Percentiles rank a stretch among this genome's conserved stretches.
These are phyloP conservation scores for Fistulinella cinereoalba DNA, from an alignment of 1,284 basidiomycete species.

Conservation along the genomic window DNA sequence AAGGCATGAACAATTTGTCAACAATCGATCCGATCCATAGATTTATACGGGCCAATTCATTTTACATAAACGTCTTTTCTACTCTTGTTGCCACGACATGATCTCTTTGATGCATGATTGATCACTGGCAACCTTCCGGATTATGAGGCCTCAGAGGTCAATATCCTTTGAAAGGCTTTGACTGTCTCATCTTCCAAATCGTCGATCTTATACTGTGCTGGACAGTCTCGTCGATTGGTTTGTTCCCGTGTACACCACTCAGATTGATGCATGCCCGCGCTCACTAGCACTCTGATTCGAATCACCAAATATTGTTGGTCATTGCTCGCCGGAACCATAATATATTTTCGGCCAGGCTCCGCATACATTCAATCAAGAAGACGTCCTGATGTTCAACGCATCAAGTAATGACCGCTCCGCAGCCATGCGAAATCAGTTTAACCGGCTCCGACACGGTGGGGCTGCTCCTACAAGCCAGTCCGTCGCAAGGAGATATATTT, in stretches of 20 bases:
- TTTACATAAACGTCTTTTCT: constrained; percentile 19
- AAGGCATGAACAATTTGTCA: constrained; percentile 16
- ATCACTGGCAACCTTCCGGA: no score
- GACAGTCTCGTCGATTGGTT: neutral
- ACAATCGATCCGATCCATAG: constrained; percentile 21
- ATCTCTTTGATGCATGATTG: neutral
- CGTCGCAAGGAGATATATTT: neutral
- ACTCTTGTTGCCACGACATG: constrained; percentile 11
- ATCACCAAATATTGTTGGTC: neutral
- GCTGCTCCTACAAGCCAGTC: no score
- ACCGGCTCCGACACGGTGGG: neutral
- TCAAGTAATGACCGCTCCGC: neutral
- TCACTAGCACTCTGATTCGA: neutral
- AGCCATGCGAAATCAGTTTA: neutral
- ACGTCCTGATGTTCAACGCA: neutral
- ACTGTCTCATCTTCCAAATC: no score
- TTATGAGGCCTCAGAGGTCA: no score
- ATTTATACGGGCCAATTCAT: constrained; percentile 19
- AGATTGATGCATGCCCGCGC: neutral
- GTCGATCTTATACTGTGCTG: no score
- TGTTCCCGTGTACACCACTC: constrained; percentile 3
- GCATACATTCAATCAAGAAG: neutral
- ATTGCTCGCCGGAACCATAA: neutral
- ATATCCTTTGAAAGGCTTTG: no score
- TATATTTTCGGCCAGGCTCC: neutral